phyloP scores from a whole-genome alignment of 345 rosid genomes.

The Jatropha curcas region DNA sequence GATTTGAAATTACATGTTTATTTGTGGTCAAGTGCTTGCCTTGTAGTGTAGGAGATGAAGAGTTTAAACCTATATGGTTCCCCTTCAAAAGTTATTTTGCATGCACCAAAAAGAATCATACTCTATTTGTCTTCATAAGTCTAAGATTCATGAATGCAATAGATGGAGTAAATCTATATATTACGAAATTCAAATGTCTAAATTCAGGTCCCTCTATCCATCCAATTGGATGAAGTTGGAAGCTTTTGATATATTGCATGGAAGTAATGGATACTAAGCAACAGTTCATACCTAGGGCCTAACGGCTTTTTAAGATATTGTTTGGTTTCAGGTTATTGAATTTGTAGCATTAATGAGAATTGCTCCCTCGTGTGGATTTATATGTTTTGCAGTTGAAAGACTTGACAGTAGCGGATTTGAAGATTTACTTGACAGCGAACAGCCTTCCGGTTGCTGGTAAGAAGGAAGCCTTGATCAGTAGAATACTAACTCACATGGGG shows the following conservation, averaged over 20 bases:
- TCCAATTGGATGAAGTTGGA: neutral
- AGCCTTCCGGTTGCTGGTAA: conserved; percentile 64
- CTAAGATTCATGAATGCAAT: neutral
- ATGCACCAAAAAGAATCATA: too few species aligned
- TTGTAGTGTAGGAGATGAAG: too few species aligned
- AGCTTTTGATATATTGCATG: neutral
- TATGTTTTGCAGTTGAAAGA: conserved; percentile 66
- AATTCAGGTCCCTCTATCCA: neutral
- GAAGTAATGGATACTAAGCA: neutral
- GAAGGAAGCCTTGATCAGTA: conserved; percentile 70
- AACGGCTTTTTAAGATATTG: neutral
- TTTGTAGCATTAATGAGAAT: neutral
- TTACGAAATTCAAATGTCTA: neutral
- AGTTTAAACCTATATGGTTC: too few species aligned
- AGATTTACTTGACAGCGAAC: conserved; percentile 64
- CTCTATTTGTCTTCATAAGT: too few species aligned
- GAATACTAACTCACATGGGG: conserved; percentile 75
- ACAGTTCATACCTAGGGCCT: neutral
- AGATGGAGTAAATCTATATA: too few species aligned
- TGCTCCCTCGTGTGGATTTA: neutral
- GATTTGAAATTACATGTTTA: neutral
- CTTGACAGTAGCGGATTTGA: conserved; percentile 70
- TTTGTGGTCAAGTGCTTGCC: neutral
- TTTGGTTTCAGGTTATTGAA: conserved; percentile 1
- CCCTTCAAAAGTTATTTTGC: too few species aligned